phyloP scores from a whole-genome alignment of 768 basidiomycete genomes.

The Tephrocybe rancida region DNA sequence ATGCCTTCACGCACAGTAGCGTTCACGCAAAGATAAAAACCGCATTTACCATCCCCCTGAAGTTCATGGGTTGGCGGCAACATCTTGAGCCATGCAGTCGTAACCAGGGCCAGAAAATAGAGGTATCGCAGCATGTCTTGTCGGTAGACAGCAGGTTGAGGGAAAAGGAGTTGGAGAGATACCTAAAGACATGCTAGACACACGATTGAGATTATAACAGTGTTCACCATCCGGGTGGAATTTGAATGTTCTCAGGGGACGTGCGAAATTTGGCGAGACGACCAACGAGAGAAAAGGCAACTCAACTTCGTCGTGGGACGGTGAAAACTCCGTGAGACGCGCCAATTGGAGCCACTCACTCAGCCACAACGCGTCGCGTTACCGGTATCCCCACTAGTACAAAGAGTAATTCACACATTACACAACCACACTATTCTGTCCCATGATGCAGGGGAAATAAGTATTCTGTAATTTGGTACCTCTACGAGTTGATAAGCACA shows the following conservation, averaged over 20 bases:
- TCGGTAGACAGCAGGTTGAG: no score
- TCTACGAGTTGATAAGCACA: no score
- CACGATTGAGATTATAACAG: constrained; percentile 5
- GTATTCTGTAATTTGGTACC: no score
- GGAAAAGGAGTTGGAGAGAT: constrained; percentile 1
- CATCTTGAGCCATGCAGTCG: constrained; percentile 20
- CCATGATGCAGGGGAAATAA: no score
- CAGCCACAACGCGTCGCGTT: constrained; percentile 4
- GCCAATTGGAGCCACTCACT: no score
- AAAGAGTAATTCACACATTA: no score
- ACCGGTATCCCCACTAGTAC: no score
- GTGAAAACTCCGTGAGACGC: constrained; percentile 14
- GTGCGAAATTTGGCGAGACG: constrained; percentile 13
- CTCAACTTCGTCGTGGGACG: constrained; percentile 16
- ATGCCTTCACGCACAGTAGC: constrained; percentile 43
- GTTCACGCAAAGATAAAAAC: constrained; percentile 45
- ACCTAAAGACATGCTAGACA: constrained; percentile 3
- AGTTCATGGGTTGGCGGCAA: constrained; percentile 25
- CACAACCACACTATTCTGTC: no score
- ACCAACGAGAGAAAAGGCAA: constrained; percentile 27
- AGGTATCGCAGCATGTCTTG: constrained; percentile 16
- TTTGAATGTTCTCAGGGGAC: constrained; percentile 5
- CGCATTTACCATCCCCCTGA: constrained; percentile 49
- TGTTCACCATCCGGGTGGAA: neutral
- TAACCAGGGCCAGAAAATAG: constrained; percentile 15